Evolutionary conservation across 441 rosid species (phyloP).

Genomic region (Pelargonium hybrid): DNA sequence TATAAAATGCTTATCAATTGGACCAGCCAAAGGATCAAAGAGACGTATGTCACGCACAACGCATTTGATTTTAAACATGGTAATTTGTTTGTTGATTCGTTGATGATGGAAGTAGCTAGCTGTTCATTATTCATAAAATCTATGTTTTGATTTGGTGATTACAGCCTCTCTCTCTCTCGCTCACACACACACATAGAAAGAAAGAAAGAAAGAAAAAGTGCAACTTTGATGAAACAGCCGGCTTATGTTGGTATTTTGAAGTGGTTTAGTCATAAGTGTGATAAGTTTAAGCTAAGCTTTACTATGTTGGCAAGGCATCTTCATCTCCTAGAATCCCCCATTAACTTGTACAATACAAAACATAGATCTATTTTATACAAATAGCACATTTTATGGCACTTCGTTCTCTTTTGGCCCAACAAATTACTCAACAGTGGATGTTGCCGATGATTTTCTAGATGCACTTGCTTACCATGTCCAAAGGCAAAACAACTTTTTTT

Average conservation of each 20-base stretch:
- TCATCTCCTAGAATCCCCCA: not conserved
- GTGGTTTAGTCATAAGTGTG: not conserved
- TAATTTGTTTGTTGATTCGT: constrained; percentile 19
- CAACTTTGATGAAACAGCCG: not conserved
- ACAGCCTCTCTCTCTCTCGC: not conserved
- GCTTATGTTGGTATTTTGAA: not conserved
- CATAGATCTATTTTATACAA: no score
- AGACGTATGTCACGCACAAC: constrained; percentile 50
- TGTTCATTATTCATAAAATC: not conserved
- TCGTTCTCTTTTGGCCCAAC: not conserved
- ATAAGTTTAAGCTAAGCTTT: not conserved
- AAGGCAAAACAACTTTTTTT: no score
- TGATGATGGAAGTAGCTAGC: not conserved
- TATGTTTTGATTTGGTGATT: not conserved
- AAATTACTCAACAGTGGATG: not conserved
- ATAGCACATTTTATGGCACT: no score
- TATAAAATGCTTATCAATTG: constrained; percentile 92
- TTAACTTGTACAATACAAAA: not conserved
- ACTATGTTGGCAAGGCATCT: not conserved
- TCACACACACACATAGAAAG: not conserved
- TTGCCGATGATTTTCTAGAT: no score
- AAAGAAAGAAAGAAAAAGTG: not conserved
- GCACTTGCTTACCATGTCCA: no score
- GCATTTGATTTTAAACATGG: constrained; percentile 93
- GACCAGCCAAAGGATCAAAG: constrained; percentile 91